Base-by-base conservation (phyloP, 2,329 filamentous ascomycete species). In the Nigrospora osmanthi region DNA sequence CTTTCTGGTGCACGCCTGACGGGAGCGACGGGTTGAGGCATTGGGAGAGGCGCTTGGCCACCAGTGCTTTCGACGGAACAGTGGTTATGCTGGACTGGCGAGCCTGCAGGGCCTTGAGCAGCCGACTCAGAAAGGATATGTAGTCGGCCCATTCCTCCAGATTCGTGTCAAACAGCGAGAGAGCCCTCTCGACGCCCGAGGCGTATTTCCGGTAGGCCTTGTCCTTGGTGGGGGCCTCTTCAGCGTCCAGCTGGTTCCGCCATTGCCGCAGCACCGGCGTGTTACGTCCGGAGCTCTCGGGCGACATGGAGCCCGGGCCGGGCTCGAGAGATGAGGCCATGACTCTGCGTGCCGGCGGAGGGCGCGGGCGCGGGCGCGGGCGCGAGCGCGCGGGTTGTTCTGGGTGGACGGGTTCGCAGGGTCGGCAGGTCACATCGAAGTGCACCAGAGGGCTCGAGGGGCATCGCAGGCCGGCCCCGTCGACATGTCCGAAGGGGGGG, bases 141-240 rank as follows among this genome's bases (percentile, higher is more conserved):
- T 98, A 98, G 69, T 98, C 93, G 40, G 94, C 93, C 93, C 93
- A 98, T 80, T 98, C 93, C 67, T 97, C 89, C 54, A 96, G 75
- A 30, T 89, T 83, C 14, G 88, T 90, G 62, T 98, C 93, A 70
- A 96, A 98, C 32, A 95, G 75, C 38, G 86, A 80, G 50, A 98
- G 76, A 32, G 89, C 87, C 63, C 89, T 81, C 59, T 97, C 91
- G 53, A 98, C 83, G 47, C 82, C 86, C 40, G 84, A 80, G 38
- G 89, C 89, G 79, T 97, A 98, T 64, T 90, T 86, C 53, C 90
- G 88, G 62, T 88, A 91, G 43, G 75, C 65, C 63, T 84, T 84
- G 65, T 84, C 81, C 62, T 80, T 81, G 37, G 67, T 67, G 13
- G 70, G 70, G 41, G 67, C 53, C 40, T 77, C 80, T 62, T 87